These are phyloP conservation scores for Huiozyma naganishii DNA, from an alignment of 805 yeast species.

Conservation along the genomic window DNA sequence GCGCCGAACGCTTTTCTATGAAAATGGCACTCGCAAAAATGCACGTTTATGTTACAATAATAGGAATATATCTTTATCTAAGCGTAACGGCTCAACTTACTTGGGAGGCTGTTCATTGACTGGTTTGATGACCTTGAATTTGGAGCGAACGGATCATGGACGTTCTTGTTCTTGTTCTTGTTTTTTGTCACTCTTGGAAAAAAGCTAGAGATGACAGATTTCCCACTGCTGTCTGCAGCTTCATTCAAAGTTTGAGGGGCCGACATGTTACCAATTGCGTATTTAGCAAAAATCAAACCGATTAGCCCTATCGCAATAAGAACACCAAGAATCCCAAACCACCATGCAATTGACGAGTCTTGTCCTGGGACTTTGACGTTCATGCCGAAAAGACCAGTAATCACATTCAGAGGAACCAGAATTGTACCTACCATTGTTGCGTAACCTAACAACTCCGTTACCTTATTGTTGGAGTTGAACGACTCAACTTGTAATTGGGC, in stretches of 20 bases:
- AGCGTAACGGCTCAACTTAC: constrained; percentile 14
- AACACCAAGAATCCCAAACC: constrained; percentile 53
- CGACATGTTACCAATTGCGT: constrained; percentile 27
- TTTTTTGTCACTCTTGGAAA: constrained; percentile 10
- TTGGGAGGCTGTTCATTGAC: constrained; percentile 15
- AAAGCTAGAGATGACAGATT: constrained; percentile 25
- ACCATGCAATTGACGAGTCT: constrained; percentile 43
- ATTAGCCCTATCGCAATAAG: constrained; percentile 32
- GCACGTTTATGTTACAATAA: too few relatives aligned
- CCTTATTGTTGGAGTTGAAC: constrained; percentile 72
- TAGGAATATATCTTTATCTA: neutral
- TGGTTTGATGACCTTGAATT: constrained; percentile 4
- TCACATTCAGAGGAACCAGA: constrained; percentile 77
- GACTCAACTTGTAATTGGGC: constrained; percentile 93
- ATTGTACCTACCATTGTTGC: constrained; percentile 87
- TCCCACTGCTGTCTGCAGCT: constrained; percentile 25
- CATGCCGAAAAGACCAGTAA: constrained; percentile 94
- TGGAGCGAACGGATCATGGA: neutral
- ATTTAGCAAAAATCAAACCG: constrained; percentile 33
- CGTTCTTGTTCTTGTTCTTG: neutral
- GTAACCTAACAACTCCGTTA: constrained; percentile 77
- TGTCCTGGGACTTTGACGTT: constrained; percentile 81
- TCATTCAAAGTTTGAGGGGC: constrained; percentile 28
- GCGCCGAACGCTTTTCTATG: too few relatives aligned
- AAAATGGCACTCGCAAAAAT: too few relatives aligned